Evolutionary conservation across 306 rosid genomes (phyloP).

Genomic region (Astragalus glycyphyllos): DNA sequence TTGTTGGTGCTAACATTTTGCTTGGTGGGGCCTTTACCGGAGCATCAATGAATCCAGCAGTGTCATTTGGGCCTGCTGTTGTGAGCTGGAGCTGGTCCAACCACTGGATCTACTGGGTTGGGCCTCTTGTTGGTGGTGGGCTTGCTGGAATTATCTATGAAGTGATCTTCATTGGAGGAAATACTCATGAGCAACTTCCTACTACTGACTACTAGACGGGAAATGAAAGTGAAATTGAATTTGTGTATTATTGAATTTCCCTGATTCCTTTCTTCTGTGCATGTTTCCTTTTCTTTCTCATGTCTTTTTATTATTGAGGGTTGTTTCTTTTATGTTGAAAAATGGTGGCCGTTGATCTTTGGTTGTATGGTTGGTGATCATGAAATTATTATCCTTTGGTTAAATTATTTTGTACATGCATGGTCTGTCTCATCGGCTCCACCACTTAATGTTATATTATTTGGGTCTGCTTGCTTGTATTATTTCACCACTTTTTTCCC

Average conservation of each 20-base stretch:
- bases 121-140: constrained; percentile 86
- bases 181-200: constrained; percentile 72
- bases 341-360: constrained; percentile 41
- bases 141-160: constrained; percentile 75
- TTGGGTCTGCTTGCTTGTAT: constrained; percentile 30
- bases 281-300: constrained; percentile 16
- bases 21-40: constrained; percentile 87
- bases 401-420: constrained; percentile 42
- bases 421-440: constrained; percentile 20
- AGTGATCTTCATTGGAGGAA: constrained; percentile 57
- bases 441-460: constrained; percentile 34
- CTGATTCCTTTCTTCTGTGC: constrained; percentile 23
- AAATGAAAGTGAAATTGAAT: neutral
- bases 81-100: constrained; percentile 79
- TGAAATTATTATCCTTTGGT: constrained; percentile 8
- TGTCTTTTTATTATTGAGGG: constrained; percentile 24
- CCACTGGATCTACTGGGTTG: constrained; percentile 94
- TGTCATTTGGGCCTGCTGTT: constrained; percentile 83
- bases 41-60: constrained; percentile 96
- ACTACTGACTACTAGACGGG: constrained; percentile 51
- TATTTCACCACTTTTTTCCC: neutral
- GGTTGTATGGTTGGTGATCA: constrained; percentile 44
- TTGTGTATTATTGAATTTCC: constrained; percentile 27
- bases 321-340: constrained; percentile 37
- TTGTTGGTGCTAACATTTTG: constrained; percentile 88